Evolutionary conservation across 345 rosid genomes (phyloP), one percentile per base, ranked within the genome.

Genomic region (Raphanus sativus): DNA sequence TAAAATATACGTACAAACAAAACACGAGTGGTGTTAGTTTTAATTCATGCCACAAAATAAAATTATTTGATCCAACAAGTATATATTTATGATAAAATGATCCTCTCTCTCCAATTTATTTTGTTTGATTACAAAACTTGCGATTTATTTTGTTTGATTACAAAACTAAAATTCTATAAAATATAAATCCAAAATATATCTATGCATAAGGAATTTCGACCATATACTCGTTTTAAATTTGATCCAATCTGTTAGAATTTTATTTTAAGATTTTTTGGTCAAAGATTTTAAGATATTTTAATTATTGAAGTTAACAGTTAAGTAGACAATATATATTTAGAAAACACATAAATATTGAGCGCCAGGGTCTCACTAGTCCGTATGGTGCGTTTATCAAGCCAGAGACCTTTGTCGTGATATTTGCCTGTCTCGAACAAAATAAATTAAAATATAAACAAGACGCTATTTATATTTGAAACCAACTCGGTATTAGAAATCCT

Each of bases 281-380:
- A 21, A 21, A 21, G 21, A 21, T 21, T 21, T 21, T 21, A 21
- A 34, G 4, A 52, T 10, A 7, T 54, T 38, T 26, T 55, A 32
- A 10, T 67, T 62, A 62, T 62, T 7, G 0, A n/a, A 59, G 5
- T 29, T 62, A 32, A 15, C 30, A 62, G 40, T 62, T 62, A 29
- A 28, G 12, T 32, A 21, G 58, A 74, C 40, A 40, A 28, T 45
- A 68, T 13, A 75, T 54, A 7, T 33, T 5, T 11, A 59, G 25
- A 52, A 52, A 15, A 7, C 10, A 50, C 8, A 50, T 50, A 50
- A 48, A 50, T 48, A 5, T 50, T 5, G 10, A 52, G 1, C 74
- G 61, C 69, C 55, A 59, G 77, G 77, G 81, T 42, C 77, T 59
- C 74, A 66, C 74, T 33, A 67, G 69, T 78, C 77, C 52, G 62